A percentile compares a stretch with the other conserved stretches of the same genome.
Evolutionary conservation across 1,139 yeast species (phyloP).

Genomic region (Suhomyces wounanorum): DNA sequence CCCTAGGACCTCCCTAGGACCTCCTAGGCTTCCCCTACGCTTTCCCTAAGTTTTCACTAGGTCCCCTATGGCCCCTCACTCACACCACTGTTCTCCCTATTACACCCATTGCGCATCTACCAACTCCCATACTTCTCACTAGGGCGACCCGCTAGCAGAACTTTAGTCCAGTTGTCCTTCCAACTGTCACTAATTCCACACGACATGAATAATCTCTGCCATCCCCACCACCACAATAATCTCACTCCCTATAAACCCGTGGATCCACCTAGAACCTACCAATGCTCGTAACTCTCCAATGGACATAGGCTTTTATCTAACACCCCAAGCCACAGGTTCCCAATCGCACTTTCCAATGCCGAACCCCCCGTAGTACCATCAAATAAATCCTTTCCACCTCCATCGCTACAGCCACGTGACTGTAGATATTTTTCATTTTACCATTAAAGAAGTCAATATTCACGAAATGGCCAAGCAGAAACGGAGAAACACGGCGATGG

Average conservation of each 20-base stretch:
- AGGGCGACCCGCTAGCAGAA: too few species aligned
- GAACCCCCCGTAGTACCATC: neutral
- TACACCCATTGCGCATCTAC: too few species aligned
- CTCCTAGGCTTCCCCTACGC: too few species aligned
- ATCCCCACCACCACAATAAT: too few species aligned
- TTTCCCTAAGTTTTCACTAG: too few species aligned
- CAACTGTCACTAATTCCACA: neutral
- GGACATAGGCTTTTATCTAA: neutral
- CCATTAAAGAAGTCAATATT: neutral
- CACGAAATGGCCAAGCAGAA: conserved; percentile 14
- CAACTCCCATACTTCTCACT: neutral
- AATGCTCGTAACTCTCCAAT: neutral
- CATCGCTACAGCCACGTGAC: neutral
- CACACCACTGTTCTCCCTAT: too few species aligned
- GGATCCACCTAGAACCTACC: neutral
- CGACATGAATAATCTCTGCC: neutral
- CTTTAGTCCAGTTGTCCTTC: neutral
- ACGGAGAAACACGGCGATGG: conserved; percentile 9
- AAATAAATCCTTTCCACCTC: neutral
- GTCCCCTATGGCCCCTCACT: too few species aligned
- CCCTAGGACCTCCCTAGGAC: too few species aligned
- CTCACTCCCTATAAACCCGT: neutral
- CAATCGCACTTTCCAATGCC: neutral
- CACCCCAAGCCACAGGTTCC: neutral
- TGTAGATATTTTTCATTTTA: conserved; percentile 1